Conservation (phyloP, 805 yeast genomes). For the Kazachstania martiniae region DNA sequence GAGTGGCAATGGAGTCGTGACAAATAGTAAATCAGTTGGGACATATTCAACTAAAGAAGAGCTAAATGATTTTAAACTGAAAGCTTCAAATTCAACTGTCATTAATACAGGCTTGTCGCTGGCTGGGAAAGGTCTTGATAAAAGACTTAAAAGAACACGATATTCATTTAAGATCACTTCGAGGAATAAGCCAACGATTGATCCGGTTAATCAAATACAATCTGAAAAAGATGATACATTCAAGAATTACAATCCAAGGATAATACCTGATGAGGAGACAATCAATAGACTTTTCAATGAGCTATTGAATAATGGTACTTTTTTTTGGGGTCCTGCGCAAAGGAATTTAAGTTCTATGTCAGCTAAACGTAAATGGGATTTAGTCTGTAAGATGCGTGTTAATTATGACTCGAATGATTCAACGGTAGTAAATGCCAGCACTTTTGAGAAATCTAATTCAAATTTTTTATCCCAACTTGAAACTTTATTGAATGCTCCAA, state of each 20-base stretch:
- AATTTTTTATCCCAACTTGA: slow-evolving; percentile 1
- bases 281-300: slow-evolving; percentile 15
- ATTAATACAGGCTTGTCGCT: slow-evolving; percentile 12
- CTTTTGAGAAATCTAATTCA: neutral
- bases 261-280: slow-evolving; percentile 12
- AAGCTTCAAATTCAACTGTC: slow-evolving; percentile 2
- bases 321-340: slow-evolving; percentile 21
- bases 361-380: slow-evolving; percentile 22
- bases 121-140: slow-evolving; percentile 11
- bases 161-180: slow-evolving; percentile 6
- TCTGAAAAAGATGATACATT: neutral
- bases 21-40: no score
- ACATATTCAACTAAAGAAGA: no score
- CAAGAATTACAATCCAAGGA: slow-evolving; percentile 5
- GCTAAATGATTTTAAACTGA: no score
- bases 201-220: no score
- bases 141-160: neutral
- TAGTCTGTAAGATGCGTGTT: slow-evolving; percentile 15
- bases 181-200: slow-evolving; percentile 11
- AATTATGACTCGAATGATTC: neutral
- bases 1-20: no score
- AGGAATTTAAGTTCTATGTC: slow-evolving; percentile 15
- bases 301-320: slow-evolving; percentile 15
- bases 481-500: slow-evolving; percentile 1
- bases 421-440: neutral